Evolutionary conservation across 2,329 filamentous ascomycete genomes (phyloP).

Genomic region (Didymella exigua): DNA sequence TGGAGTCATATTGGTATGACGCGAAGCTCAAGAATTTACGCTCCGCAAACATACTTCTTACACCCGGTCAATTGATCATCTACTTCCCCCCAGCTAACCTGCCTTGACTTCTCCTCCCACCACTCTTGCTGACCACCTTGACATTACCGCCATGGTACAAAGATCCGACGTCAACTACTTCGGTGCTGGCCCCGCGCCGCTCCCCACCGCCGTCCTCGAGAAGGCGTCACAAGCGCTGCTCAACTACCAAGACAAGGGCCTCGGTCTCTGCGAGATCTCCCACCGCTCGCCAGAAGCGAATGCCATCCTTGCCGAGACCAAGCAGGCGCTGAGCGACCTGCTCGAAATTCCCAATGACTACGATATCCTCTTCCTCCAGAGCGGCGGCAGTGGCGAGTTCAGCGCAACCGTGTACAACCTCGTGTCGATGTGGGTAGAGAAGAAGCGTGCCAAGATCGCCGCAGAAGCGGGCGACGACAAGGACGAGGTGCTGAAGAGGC

Average conservation of each 20-base stretch:
- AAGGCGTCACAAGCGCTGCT: conserved; percentile 76
- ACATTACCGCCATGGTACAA: conserved; percentile 63
- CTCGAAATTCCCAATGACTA: conserved; percentile 86
- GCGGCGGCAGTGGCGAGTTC: conserved; percentile 85
- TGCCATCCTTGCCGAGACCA: conserved; percentile 78
- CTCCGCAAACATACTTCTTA: conserved; percentile 18
- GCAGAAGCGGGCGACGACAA: conserved; percentile 62
- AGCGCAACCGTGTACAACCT: conserved; percentile 83
- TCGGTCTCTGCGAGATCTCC: conserved; percentile 88
- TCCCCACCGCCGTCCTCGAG: conserved; percentile 82
- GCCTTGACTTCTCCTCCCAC: conserved; percentile 10
- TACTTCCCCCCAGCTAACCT: conserved; percentile 6
- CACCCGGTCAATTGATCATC: conserved; percentile 8
- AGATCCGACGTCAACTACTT: conserved; percentile 83
- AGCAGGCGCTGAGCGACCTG: conserved; percentile 72
- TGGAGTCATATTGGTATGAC: conserved; percentile 40
- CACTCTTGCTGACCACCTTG: conserved; percentile 3
- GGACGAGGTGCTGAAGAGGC: conserved; percentile 62
- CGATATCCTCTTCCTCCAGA: conserved; percentile 87
- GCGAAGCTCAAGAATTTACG: conserved; percentile 25
- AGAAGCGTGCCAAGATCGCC: conserved; percentile 65
- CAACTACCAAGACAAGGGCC: conserved; percentile 79
- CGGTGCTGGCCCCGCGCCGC: conserved; percentile 84
- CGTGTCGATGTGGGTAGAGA: conserved; percentile 79
- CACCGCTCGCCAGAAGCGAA: conserved; percentile 82